Evolutionary conservation across 2,329 filamentous ascomycete genomes (phyloP).

Genomic region (Ascochyta koolunga): DNA sequence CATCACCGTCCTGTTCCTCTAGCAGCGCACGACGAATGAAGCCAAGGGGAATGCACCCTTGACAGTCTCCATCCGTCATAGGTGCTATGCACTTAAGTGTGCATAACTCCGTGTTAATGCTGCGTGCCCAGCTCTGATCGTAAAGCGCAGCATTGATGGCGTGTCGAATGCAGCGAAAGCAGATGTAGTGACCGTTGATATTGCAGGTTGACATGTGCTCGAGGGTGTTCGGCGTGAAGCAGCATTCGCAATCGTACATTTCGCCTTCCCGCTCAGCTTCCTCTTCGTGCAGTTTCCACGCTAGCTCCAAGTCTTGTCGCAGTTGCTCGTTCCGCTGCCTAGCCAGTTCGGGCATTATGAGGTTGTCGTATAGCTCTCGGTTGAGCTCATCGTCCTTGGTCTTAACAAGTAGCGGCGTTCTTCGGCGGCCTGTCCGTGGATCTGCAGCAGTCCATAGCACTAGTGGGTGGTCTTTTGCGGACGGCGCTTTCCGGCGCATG

Average conservation of each 20-base stretch:
- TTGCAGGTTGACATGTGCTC: conserved; percentile 78
- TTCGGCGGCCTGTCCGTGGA: conserved; percentile 57
- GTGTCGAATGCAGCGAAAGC: conserved; percentile 80
- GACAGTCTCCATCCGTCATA: conserved; percentile 63
- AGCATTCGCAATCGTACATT: conserved; percentile 76
- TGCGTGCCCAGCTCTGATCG: conserved; percentile 88
- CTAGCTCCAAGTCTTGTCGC: conserved; percentile 49
- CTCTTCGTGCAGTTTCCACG: conserved; percentile 54
- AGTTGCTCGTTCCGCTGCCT: conserved; percentile 49
- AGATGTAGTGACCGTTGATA: conserved; percentile 72
- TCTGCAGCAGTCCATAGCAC: conserved; percentile 69
- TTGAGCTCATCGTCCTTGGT: conserved; percentile 67
- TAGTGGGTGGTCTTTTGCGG: conserved; percentile 61
- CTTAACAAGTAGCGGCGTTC: conserved; percentile 66
- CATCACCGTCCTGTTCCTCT: conserved; percentile 70
- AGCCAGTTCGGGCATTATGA: conserved; percentile 52
- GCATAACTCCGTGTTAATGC: conserved; percentile 72
- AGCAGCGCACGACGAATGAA: conserved; percentile 76
- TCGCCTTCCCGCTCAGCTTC: conserved; percentile 56
- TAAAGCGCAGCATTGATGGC: conserved; percentile 87
- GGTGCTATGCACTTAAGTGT: conserved; percentile 86
- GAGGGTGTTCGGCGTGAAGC: conserved; percentile 72
- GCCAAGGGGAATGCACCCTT: conserved; percentile 72
- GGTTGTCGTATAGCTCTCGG: conserved; percentile 54
- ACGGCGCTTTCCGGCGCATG: conserved; percentile 65